These are phyloP conservation scores for Aspergillus glaucus DNA, from an alignment of 2,329 filamentous ascomycete species.

Conservation along the genomic window DNA sequence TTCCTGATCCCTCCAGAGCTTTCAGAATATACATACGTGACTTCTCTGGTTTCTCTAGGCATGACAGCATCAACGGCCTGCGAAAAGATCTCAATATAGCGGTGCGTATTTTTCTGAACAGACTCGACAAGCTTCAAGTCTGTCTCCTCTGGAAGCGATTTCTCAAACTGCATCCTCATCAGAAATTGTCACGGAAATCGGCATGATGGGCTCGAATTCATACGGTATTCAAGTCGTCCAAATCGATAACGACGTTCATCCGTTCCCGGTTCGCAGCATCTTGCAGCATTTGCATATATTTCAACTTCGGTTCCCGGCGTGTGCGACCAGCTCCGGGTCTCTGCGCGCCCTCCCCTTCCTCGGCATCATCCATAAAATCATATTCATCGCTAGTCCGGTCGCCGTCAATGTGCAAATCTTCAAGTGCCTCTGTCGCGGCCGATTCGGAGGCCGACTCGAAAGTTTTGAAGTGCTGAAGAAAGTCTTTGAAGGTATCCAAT, in stretches of 20 bases:
- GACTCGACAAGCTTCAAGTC: slow-evolving; percentile 66
- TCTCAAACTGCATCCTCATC: slow-evolving; percentile 59
- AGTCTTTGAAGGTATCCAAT: slow-evolving; percentile 73
- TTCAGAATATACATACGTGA: slow-evolving; percentile 54
- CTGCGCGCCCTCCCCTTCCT: slow-evolving; percentile 45
- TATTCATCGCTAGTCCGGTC: slow-evolving; percentile 84
- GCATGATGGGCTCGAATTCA: slow-evolving; percentile 8
- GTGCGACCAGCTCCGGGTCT: slow-evolving; percentile 38
- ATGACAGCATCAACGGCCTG: slow-evolving; percentile 81
- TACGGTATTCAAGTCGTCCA: slow-evolving; percentile 78
- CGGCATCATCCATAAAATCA: slow-evolving; percentile 82
- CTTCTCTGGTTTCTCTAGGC: slow-evolving; percentile 69
- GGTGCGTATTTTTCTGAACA: slow-evolving; percentile 84
- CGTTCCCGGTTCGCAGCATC: slow-evolving; percentile 73
- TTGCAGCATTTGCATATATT: slow-evolving; percentile 85
- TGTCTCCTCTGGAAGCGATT: slow-evolving; percentile 59
- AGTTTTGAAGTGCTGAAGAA: slow-evolving; percentile 80
- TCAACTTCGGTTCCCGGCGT: slow-evolving; percentile 59
- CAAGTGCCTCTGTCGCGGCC: slow-evolving; percentile 71
- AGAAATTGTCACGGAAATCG: neutral
- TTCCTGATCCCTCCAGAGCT: neutral
- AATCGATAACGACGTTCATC: slow-evolving; percentile 74
- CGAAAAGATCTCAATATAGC: slow-evolving; percentile 89
- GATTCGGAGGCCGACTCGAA: slow-evolving; percentile 57
- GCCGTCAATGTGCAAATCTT: slow-evolving; percentile 78